A percentile compares a stretch with the other conserved stretches of the same genome.
These are phyloP conservation scores for Fusarium caatingaense DNA, from an alignment of 2,329 filamentous ascomycete species.

Conservation along the genomic window DNA sequence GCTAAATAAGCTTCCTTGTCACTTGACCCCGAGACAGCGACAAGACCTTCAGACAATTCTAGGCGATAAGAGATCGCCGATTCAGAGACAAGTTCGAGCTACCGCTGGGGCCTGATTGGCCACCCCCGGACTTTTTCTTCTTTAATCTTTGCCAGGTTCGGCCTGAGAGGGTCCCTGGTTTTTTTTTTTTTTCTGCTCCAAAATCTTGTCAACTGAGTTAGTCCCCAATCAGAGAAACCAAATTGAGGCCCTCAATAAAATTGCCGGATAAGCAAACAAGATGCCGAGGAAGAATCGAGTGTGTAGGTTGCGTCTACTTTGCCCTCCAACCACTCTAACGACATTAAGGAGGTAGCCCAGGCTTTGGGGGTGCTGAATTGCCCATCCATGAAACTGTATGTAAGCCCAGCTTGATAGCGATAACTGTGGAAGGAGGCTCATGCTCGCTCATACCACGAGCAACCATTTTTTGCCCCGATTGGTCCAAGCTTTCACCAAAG, in stretches of 20 bases:
- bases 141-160: conserved; percentile 16
- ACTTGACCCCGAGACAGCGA: conserved; percentile 30
- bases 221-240: not conserved
- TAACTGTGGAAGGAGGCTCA: conserved; percentile 27
- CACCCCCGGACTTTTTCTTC: conserved; percentile 45
- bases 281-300: not conserved
- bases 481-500: conserved; percentile 27
- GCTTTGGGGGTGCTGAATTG: not conserved
- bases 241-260: conserved; percentile 27
- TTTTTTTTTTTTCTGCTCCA: conserved; percentile 8
- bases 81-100: conserved; percentile 36
- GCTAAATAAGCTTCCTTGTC: conserved; percentile 35
- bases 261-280: conserved; percentile 13
- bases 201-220: conserved; percentile 19
- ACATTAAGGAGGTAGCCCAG: conserved; percentile 8
- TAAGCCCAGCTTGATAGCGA: conserved; percentile 19
- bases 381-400: not conserved
- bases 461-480: conserved; percentile 44
- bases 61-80: conserved; percentile 43
- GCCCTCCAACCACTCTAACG: conserved; percentile 10
- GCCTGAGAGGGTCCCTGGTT: conserved; percentile 22
- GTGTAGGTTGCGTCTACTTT: conserved; percentile 1
- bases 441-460: conserved; percentile 36
- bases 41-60: conserved; percentile 29
- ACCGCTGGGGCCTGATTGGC: conserved; percentile 43